Percentiles rank a stretch among this genome's conserved stretches.
Evolutionary conservation across 1,139 yeast genomes (phyloP).

Genomic region (Yamadazyma blattariae): DNA sequence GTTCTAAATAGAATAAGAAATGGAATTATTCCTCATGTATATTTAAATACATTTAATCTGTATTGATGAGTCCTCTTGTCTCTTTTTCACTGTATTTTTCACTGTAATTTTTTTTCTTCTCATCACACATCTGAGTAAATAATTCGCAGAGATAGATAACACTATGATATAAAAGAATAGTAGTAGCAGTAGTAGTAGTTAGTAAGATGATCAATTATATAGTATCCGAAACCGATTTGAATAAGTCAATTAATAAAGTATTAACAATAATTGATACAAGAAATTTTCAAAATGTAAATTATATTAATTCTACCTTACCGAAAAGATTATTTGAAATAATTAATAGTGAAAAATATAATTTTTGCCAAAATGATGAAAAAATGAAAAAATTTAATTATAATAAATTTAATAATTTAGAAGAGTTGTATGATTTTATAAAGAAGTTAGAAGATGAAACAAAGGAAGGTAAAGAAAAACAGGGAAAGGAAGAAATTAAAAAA

Average conservation of each 20-base stretch:
- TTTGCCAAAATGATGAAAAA: constrained; percentile 4
- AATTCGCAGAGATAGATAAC: too few relatives aligned
- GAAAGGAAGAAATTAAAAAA: too few relatives aligned
- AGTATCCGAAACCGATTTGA: constrained; percentile 1
- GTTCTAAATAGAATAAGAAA: constrained; percentile 5
- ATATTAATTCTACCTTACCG: constrained; percentile 18
- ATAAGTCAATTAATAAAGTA: constrained; percentile 9
- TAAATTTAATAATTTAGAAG: constrained; percentile 8
- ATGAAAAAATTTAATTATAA: constrained; percentile 15
- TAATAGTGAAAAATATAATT: constrained; percentile 1
- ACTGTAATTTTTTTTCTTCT: background rate
- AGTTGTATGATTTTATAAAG: background rate
- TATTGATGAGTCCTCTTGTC: background rate
- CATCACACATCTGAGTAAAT: too few relatives aligned
- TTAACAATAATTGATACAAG: constrained; percentile 4
- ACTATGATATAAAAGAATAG: too few relatives aligned
- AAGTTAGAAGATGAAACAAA: too few relatives aligned
- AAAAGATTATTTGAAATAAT: constrained; percentile 12
- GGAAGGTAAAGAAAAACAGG: too few relatives aligned
- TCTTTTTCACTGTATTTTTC: background rate
- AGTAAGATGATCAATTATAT: constrained; percentile 1
- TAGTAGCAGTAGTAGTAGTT: too few relatives aligned
- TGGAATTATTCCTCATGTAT: constrained; percentile 9
- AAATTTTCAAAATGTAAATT: constrained; percentile 9
- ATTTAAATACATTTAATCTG: constrained; percentile 7